These are phyloP conservation scores for Trypanosoma caninum DNA, from an alignment of 208 protist genomes.

Conservation along the genomic window DNA sequence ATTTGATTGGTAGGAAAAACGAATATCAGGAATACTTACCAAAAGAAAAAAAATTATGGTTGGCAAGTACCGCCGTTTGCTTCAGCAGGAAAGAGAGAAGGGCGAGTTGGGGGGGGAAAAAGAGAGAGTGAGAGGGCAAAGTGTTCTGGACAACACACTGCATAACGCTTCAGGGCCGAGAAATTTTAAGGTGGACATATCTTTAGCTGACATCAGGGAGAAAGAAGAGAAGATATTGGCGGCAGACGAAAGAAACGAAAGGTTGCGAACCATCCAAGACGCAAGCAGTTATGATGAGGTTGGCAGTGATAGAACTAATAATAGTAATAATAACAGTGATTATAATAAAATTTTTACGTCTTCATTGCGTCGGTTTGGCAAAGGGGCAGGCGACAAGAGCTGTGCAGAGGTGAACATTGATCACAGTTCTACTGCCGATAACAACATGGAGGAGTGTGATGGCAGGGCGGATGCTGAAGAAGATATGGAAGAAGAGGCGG, in stretches of 20 bases:
- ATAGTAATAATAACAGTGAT: background rate
- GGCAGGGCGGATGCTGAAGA: conserved; percentile 14
- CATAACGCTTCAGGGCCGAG: background rate
- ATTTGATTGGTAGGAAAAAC: background rate
- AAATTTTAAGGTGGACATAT: background rate
- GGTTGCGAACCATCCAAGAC: too few species aligned
- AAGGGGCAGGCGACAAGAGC: background rate
- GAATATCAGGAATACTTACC: background rate
- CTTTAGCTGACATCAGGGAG: conserved; percentile 1
- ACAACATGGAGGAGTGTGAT: conserved; percentile 2
- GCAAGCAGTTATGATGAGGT: too few species aligned
- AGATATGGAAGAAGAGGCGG: conserved; percentile 6
- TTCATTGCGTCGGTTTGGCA: conserved; percentile 1
- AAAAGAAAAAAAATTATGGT: conserved; percentile 3
- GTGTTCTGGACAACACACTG: background rate
- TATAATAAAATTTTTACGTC: background rate
- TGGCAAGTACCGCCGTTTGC: conserved; percentile 52
- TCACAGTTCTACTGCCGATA: background rate
- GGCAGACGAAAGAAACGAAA: too few species aligned
- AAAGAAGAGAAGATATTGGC: background rate
- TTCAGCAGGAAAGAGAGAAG: conserved; percentile 2
- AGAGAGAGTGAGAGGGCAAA: background rate
- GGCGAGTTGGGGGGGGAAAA: background rate
- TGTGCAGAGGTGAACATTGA: background rate
- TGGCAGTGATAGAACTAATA: background rate